phyloP scores from a whole-genome alignment of 495 filamentous ascomycete species.

The Penicillium lagena region DNA sequence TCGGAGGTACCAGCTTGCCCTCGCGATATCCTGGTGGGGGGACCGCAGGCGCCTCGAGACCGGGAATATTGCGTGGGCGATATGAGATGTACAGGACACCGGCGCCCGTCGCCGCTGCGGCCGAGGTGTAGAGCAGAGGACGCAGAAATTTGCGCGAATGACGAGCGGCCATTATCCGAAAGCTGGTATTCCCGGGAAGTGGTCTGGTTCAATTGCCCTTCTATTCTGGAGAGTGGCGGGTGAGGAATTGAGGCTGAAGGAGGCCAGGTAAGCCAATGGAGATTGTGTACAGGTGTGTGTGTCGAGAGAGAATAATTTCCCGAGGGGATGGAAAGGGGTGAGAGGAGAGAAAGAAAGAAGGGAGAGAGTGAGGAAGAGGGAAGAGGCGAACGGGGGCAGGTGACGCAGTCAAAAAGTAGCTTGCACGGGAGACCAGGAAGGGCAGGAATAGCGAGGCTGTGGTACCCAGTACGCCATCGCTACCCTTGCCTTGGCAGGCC shows the following conservation, averaged over 20 bases:
- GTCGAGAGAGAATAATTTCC: too few relatives aligned
- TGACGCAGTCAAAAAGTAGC: not conserved
- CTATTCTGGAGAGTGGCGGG: too few relatives aligned
- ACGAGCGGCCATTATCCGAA: slow-evolving; percentile 50
- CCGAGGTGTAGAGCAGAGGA: slow-evolving; percentile 56
- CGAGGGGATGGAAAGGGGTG: not conserved
- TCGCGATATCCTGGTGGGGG: slow-evolving; percentile 76
- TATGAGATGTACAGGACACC: slow-evolving; percentile 71
- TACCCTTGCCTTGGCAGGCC: slow-evolving; percentile 10
- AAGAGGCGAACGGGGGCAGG: slow-evolving; percentile 5
- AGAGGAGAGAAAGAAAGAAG: slow-evolving; percentile 19
- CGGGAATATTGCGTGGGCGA: slow-evolving; percentile 80
- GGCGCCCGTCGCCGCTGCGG: slow-evolving; percentile 49
- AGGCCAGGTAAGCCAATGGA: not conserved
- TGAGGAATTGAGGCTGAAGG: too few relatives aligned
- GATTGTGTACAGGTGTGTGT: not conserved
- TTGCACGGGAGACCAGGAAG: slow-evolving; percentile 1
- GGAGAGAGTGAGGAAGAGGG: slow-evolving; percentile 1
- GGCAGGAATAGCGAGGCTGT: slow-evolving; percentile 11
- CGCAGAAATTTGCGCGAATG: slow-evolving; percentile 50
- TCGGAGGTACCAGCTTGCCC: slow-evolving; percentile 71
- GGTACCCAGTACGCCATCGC: slow-evolving; percentile 8
- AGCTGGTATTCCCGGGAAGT: too few relatives aligned
- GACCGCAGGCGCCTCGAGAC: slow-evolving; percentile 70
- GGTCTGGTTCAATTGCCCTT: too few relatives aligned